phyloP scores from a whole-genome alignment of 768 basidiomycete species.

The Trametopsis cervina region DNA sequence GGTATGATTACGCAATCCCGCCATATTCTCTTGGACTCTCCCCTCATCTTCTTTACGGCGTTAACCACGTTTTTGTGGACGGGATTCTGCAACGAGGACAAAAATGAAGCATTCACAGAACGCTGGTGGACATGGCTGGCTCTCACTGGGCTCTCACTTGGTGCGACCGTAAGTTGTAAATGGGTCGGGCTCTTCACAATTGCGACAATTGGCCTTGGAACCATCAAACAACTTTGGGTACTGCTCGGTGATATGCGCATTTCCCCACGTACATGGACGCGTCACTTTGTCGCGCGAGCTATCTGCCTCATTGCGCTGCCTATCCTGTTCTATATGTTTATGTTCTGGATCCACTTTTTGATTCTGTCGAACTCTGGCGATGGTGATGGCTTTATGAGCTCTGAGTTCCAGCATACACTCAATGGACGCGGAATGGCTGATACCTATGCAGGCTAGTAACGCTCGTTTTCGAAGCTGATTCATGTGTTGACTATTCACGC shows the following conservation, averaged over 20 bases:
- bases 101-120: constrained; percentile 71
- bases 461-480: neutral
- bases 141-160: constrained; percentile 82
- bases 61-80: constrained; percentile 83
- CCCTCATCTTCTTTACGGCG: constrained; percentile 97
- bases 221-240: constrained; percentile 80
- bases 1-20: constrained; percentile 93
- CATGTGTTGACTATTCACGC: neutral
- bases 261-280: constrained; percentile 63
- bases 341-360: constrained; percentile 94
- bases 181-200: constrained; percentile 99
- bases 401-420: constrained; percentile 96
- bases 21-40: constrained; percentile 95
- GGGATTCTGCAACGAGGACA: constrained; percentile 89
- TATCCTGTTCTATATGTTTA: constrained; percentile 85
- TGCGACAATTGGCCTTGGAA: constrained; percentile 84
- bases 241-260: constrained; percentile 84
- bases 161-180: constrained; percentile 90
- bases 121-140: constrained; percentile 92
- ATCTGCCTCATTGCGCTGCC: constrained; percentile 86
- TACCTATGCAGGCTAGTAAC: constrained; percentile 72
- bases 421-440: constrained; percentile 87
- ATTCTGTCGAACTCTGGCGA: constrained; percentile 88
- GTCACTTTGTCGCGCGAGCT: constrained; percentile 86
- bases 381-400: constrained; percentile 99